Conservation (phyloP, 2,329 filamentous ascomycete species). For the Alternaria ventricosa region DNA sequence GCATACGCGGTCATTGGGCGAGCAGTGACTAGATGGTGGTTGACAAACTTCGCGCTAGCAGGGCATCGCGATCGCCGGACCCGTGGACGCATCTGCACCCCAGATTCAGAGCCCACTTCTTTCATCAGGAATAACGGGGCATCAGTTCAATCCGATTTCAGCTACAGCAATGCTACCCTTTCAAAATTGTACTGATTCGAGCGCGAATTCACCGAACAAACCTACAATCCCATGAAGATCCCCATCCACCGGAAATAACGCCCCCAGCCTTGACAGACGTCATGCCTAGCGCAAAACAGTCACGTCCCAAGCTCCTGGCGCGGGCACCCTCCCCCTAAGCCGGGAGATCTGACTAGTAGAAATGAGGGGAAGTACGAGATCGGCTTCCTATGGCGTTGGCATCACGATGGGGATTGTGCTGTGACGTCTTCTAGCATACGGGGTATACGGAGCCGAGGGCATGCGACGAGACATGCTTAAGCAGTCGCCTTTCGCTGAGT, state of each 20-base stretch:
- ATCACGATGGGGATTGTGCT: not conserved
- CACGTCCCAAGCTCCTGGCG: conserved; percentile 12
- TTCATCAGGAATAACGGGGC: not conserved
- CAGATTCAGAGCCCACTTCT: conserved; percentile 20
- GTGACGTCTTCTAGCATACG: conserved; percentile 17
- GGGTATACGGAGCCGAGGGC: conserved; percentile 1
- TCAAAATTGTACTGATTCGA: fast-evolving
- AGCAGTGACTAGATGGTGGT: not conserved
- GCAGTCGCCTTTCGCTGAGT: not conserved
- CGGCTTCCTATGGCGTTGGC: conserved; percentile 10
- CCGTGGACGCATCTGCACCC: conserved; percentile 13
- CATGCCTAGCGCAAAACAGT: conserved; percentile 16
- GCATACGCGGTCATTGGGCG: not conserved
- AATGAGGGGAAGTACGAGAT: conserved; percentile 13
- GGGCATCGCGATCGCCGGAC: not conserved
- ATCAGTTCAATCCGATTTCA: not conserved
- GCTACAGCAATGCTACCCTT: not conserved
- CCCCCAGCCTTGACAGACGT: conserved; percentile 15
- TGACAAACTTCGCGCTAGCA: not conserved
- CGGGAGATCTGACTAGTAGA: conserved; percentile 3
- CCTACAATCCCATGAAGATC: not conserved
- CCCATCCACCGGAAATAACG: conserved; percentile 3
- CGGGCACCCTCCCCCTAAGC: conserved; percentile 8
- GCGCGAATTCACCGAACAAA: fast-evolving
- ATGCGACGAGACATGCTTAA: conserved; percentile 7